Evolutionary conservation across 352 stramenopile species (phyloP).

Genomic region (Pythium phragmiticola): DNA sequence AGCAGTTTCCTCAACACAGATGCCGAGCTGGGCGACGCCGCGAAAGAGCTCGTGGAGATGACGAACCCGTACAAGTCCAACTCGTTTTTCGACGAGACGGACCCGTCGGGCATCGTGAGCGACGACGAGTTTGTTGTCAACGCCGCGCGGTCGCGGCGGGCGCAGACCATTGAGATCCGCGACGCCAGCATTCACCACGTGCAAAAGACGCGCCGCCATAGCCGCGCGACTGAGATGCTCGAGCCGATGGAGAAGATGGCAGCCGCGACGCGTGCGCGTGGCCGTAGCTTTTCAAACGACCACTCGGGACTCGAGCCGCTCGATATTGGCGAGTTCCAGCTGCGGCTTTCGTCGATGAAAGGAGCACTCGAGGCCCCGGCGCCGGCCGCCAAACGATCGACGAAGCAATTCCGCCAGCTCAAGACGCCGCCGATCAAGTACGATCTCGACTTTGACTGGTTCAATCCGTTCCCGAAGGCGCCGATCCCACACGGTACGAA

Average conservation of each 20-base stretch:
- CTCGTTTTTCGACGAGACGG: constrained; percentile 29
- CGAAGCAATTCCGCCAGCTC: constrained; percentile 49
- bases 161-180: constrained; percentile 31
- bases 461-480: constrained; percentile 78
- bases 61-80: constrained; percentile 25
- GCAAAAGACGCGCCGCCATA: constrained; percentile 16
- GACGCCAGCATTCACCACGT: constrained; percentile 24
- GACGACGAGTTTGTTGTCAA: constrained; percentile 27
- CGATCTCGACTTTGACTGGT: constrained; percentile 77
- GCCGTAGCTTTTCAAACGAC: constrained; percentile 28
- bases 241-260: not conserved
- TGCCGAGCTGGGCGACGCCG: constrained; percentile 8
- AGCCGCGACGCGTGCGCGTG: constrained; percentile 5
- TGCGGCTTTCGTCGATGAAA: constrained; percentile 29
- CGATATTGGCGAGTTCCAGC: constrained; percentile 23
- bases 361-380: not conserved
- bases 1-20: constrained; percentile 7
- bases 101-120: constrained; percentile 28
- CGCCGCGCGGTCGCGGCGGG: constrained; percentile 21
- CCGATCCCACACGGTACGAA: constrained; percentile 31
- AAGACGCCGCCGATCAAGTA: constrained; percentile 60
- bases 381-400: constrained; percentile 22
- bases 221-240: constrained; percentile 18
- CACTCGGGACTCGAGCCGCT: constrained; percentile 8
- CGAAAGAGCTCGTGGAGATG: not conserved